Evolutionary conservation across 306 rosid species (phyloP).

Genomic region (Quercus gilva): DNA sequence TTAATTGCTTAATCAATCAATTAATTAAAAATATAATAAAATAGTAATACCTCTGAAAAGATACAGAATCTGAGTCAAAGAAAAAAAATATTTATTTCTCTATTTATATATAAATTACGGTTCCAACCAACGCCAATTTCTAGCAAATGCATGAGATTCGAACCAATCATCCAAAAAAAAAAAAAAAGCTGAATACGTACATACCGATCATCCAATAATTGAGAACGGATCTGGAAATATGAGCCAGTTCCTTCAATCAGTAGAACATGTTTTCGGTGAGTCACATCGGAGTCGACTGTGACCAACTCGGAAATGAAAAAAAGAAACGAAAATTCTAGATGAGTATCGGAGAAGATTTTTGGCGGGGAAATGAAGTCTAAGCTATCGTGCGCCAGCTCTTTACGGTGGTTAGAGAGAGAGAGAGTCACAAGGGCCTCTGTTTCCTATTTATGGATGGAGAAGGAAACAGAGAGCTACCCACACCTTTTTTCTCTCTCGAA

Average conservation of each 20-base stretch:
- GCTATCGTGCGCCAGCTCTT: conserved; percentile 24
- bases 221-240: conserved; percentile 4
- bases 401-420: conserved; percentile 1
- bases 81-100: neutral
- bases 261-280: neutral
- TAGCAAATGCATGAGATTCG: neutral
- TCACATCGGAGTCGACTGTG: neutral
- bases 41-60: neutral
- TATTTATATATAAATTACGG: too few relatives aligned
- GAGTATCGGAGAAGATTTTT: neutral
- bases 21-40: neutral
- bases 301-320: neutral
- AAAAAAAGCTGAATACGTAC: neutral
- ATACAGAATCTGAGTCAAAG: neutral
- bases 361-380: neutral
- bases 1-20: neutral
- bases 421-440: neutral
- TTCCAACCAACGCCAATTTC: neutral
- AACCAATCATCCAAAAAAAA: neutral
- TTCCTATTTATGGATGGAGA: neutral
- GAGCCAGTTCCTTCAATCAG: conserved; percentile 10
- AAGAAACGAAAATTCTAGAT: neutral
- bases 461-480: neutral
- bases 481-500: too few relatives aligned
- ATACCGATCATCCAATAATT: conserved; percentile 15